Evolutionary conservation across 2,329 filamentous ascomycete genomes (phyloP), one percentile per base, ranked within the genome.

Genomic region (Parafenestella ontariensis): DNA sequence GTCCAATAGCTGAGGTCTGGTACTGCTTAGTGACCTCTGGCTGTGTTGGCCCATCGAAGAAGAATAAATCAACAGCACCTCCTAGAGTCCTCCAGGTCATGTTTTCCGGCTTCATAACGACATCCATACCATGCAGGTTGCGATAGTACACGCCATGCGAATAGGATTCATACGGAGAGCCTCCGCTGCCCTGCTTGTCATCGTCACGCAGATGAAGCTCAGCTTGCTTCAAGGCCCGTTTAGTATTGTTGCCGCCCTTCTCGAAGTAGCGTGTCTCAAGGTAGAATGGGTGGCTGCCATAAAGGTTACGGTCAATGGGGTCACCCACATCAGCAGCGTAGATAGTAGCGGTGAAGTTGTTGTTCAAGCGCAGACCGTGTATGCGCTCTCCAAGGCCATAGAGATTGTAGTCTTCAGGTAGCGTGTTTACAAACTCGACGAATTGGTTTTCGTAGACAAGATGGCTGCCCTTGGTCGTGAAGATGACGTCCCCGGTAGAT

Each of bases 371-470:
- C 33, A 93, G 79, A 13, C 84, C 84, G 64, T 89, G 88, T 28
- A 93, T 90, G 0, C 85, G 83, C 75, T 93, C 90, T 15, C 89
- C 89, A 24, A 93, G 78, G 1, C 90, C 90, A 57, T 92, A 91
- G 0, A 92, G 71, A 59, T 92, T 92, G 74, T 92, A 92, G 45
- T 89, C 83, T 54, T 88, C 81, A 0, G 89, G 89, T 13, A 92
- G 72, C 23, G 80, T 70, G 17, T 87, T 88, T 5, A 82, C 82
- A 61, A 93, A 88, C 64, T 92, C 90, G 37, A 92, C 84, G 72
- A 91, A 93, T 65, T 93, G 90, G 61, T 92, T 83, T 67, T 92
- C 89, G 65, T 86, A 93, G 0, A 93, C 85, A 13, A 93, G 75
- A 10, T 85, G 82, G 2, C 80, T 85, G 4, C 86, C 87, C 17